Percentiles rank a stretch among this genome's conserved stretches.
Evolutionary conservation across 116 monocot species (phyloP).

Genomic region (Thalassia testudinum): DNA sequence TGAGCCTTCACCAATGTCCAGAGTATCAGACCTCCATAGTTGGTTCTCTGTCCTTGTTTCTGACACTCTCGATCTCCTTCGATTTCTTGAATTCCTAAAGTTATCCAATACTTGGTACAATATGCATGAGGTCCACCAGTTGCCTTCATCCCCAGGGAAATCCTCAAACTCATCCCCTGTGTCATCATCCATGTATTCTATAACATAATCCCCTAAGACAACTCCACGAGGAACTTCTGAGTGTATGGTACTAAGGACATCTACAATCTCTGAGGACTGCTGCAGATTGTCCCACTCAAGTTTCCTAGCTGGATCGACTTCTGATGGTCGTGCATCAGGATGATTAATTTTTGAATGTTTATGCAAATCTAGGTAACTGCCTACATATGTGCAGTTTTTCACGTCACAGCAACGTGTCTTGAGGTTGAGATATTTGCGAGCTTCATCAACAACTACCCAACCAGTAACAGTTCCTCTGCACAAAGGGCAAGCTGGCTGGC

Average conservation of each 20-base stretch:
- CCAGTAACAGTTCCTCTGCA: conserved; percentile 66
- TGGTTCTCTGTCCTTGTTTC: conserved; percentile 11
- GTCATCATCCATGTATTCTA: conserved; percentile 62
- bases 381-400: conserved; percentile 33
- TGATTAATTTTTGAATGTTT: conserved; percentile 34
- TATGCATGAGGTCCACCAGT: conserved; percentile 80
- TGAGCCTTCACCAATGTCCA: conserved; percentile 23
- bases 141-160: conserved; percentile 34
- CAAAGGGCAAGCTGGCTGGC: conserved; percentile 47
- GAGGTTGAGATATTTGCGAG: conserved; percentile 26
- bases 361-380: conserved; percentile 39
- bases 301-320: conserved; percentile 51
- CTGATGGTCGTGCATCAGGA: conserved; percentile 51
- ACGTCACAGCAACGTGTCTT: conserved; percentile 57
- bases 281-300: conserved; percentile 84
- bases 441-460: conserved; percentile 47
- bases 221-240: conserved; percentile 56
- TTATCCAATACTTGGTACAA: conserved; percentile 48
- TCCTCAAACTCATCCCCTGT: conserved; percentile 59
- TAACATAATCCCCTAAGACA: conserved; percentile 74
- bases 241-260: conserved; percentile 65
- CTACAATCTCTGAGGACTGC: conserved; percentile 72
- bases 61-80: conserved; percentile 22
- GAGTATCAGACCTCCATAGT: conserved; percentile 16
- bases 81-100: conserved; percentile 46